Percentiles rank a stretch among this genome's conserved stretches.
phyloP scores from a whole-genome alignment of 371 early-diverging fungal genomes.

The Syncephalastrum monosporum region DNA sequence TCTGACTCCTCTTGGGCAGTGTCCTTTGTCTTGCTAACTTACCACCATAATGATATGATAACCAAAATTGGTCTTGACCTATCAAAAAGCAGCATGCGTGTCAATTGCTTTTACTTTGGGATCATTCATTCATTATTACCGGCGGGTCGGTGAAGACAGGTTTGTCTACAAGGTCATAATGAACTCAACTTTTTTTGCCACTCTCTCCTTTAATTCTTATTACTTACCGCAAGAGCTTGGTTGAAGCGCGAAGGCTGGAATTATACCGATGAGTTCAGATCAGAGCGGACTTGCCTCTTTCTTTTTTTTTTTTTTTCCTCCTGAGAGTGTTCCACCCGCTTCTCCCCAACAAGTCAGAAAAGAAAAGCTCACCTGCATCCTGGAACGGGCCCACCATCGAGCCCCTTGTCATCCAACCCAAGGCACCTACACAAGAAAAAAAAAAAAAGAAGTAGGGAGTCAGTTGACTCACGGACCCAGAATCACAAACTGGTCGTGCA shows the following conservation, averaged over 20 bases:
- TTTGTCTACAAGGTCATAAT: constrained; percentile 29
- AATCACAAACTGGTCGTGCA: background rate
- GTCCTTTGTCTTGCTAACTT: constrained; percentile 12
- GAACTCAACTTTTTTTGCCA: constrained; percentile 1
- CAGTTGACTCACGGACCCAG: background rate
- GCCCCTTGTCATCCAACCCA: constrained; percentile 89
- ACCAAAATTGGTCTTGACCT: constrained; percentile 57
- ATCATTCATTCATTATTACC: constrained; percentile 17
- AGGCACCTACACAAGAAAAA: constrained; percentile 27
- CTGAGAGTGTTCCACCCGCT: background rate
- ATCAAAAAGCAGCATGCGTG: background rate
- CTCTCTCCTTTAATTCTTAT: background rate
- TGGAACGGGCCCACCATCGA: constrained; percentile 92
- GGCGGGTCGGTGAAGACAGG: constrained; percentile 81
- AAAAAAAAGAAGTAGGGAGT: background rate
- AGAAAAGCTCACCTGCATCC: constrained; percentile 58
- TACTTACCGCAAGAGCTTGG: constrained; percentile 64
- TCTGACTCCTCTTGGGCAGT: no score
- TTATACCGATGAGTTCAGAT: background rate
- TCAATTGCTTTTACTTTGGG: background rate
- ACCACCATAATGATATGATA: constrained; percentile 92
- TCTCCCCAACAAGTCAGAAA: background rate
- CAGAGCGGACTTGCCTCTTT: no score
- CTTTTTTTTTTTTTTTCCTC: background rate
- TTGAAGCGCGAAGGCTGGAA: constrained; percentile 73